These are phyloP conservation scores for Alternaria sp. DNA, from an alignment of 2,329 filamentous ascomycete species.

Conservation along the genomic window DNA sequence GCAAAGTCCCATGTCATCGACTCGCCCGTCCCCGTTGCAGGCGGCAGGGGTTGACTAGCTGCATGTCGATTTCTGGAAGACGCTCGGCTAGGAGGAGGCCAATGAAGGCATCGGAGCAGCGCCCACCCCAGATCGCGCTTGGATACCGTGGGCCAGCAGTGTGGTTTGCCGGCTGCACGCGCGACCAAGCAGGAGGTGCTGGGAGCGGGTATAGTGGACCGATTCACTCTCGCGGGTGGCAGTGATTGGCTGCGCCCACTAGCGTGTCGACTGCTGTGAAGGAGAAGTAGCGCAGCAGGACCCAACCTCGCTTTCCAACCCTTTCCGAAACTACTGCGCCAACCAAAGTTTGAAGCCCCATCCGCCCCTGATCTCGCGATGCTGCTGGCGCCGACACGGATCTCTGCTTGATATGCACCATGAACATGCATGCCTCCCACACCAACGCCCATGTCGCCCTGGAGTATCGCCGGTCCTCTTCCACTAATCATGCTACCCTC, in stretches of 20 bases:
- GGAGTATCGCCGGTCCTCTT: constrained; percentile 29
- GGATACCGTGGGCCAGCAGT: constrained; percentile 40
- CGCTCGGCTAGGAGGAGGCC: constrained; percentile 35
- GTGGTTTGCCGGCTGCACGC: constrained; percentile 45
- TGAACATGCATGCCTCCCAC: constrained; percentile 11
- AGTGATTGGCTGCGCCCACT: constrained; percentile 18
- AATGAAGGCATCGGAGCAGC: constrained; percentile 29
- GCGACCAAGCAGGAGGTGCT: constrained; percentile 39
- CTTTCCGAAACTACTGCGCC: constrained; percentile 45
- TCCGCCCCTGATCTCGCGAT: constrained; percentile 36
- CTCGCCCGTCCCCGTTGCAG: constrained; percentile 32
- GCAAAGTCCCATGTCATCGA: constrained; percentile 31
- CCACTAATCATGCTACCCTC: constrained; percentile 33
- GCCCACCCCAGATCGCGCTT: constrained; percentile 47
- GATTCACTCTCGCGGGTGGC: constrained; percentile 9
- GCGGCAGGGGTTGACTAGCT: constrained; percentile 30
- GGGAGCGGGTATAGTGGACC: constrained; percentile 30
- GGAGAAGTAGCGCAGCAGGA: constrained; percentile 27
- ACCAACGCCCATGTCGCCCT: constrained; percentile 17
- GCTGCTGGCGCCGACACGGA: constrained; percentile 28
- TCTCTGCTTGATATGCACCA: constrained; percentile 26
- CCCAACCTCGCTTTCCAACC: constrained; percentile 29
- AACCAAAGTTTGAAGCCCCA: constrained; percentile 39
- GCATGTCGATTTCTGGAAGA: constrained; percentile 48
- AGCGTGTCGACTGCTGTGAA: constrained; percentile 18